phyloP scores from a whole-genome alignment of 352 stramenopile species.

The Phytophthora multivora region DNA sequence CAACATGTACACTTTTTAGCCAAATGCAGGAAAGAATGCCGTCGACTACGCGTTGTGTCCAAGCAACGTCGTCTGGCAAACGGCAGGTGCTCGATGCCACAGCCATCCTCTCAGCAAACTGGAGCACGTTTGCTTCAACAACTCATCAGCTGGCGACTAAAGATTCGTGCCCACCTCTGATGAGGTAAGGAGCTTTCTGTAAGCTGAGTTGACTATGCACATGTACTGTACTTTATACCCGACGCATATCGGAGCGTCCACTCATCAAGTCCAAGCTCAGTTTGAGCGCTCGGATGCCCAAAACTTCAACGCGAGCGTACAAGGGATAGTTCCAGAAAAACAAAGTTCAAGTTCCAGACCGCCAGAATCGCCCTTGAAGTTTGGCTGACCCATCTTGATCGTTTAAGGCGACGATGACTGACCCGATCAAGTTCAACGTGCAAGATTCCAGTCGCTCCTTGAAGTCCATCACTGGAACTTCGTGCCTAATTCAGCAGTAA shows the following conservation, averaged over 20 bases:
- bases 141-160: neutral
- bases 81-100: too few species aligned
- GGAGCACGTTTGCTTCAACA: neutral
- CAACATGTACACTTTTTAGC: too few species aligned
- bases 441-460: constrained; percentile 5
- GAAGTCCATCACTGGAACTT: neutral
- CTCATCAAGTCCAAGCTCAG: neutral
- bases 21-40: too few species aligned
- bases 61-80: too few species aligned
- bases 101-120: neutral
- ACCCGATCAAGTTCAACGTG: constrained; percentile 9
- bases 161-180: neutral
- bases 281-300: too few species aligned
- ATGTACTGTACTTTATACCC: too few species aligned
- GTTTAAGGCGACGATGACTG: constrained; percentile 2
- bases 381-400: neutral
- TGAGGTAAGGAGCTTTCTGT: too few species aligned
- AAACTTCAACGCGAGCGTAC: too few species aligned
- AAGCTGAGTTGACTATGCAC: neutral
- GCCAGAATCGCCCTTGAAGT: constrained; percentile 2
- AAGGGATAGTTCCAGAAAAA: constrained; percentile 7
- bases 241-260: neutral
- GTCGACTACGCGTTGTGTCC: too few species aligned
- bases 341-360: constrained; percentile 23
- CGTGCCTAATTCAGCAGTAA: too few species aligned